Evolutionary conservation across 2,329 filamentous ascomycete genomes (phyloP).

Genomic region (Neonectria sp.): DNA sequence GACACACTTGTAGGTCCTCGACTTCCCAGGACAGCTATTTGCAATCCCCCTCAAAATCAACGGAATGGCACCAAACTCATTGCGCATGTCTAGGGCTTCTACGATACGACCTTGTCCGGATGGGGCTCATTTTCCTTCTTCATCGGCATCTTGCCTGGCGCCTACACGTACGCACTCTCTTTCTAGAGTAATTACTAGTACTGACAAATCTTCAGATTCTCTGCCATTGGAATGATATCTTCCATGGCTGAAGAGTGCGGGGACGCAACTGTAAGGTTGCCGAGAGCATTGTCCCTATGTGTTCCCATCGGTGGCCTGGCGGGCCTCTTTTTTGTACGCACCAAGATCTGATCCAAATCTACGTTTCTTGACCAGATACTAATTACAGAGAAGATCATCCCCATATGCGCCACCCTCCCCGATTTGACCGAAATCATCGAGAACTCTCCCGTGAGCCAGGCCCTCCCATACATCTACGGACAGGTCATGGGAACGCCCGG

Average conservation of each 20-base stretch:
- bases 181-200: fast-evolving
- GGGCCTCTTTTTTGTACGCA: constrained; percentile 71
- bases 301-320: constrained; percentile 76
- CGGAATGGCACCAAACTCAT: not conserved
- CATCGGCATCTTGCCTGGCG: constrained; percentile 64
- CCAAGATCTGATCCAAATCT: constrained; percentile 58
- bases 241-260: constrained; percentile 74
- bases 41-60: not conserved
- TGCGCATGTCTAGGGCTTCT: constrained; percentile 67
- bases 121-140: constrained; percentile 77
- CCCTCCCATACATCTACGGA: constrained; percentile 82
- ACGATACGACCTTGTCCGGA: constrained; percentile 76
- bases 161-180: constrained; percentile 47
- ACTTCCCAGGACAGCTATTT: not conserved
- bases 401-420: constrained; percentile 75
- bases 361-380: constrained; percentile 66
- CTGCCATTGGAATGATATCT: constrained; percentile 67
- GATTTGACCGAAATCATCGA: constrained; percentile 73
- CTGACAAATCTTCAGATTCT: constrained; percentile 43
- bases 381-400: constrained; percentile 37
- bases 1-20: constrained; percentile 41
- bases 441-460: constrained; percentile 78
- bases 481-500: constrained; percentile 79
- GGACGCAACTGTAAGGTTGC: constrained; percentile 71
- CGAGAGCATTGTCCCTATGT: constrained; percentile 76